Percentiles rank a stretch among this genome's conserved stretches.
phyloP scores from a whole-genome alignment of 164 flowering plant species.

The Piper betle region DNA sequence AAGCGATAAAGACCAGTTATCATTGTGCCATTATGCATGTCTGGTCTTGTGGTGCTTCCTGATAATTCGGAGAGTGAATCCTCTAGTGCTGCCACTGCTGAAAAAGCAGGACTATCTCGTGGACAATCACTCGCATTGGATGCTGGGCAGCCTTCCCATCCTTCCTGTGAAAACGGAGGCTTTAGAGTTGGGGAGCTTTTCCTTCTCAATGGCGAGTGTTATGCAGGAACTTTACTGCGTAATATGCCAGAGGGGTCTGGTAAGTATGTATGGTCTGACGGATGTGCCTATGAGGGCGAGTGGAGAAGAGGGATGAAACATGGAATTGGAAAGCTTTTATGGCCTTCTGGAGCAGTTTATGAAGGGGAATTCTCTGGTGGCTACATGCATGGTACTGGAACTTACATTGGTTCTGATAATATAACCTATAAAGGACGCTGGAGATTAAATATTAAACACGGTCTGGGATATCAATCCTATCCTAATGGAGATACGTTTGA shows the following conservation, averaged over 20 bases:
- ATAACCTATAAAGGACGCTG: conserved; percentile 72
- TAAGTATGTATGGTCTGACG: conserved; percentile 75
- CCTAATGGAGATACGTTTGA: conserved; percentile 84
- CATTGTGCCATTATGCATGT: conserved; percentile 74
- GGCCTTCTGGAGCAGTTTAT: conserved; percentile 75
- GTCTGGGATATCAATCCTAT: conserved; percentile 66
- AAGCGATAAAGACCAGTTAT: conserved; percentile 16
- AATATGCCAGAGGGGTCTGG: conserved; percentile 79
- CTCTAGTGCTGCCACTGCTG: conserved; percentile 17
- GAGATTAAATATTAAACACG: conserved; percentile 83
- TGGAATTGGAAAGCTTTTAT: conserved; percentile 62
- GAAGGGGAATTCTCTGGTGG: conserved; percentile 95
- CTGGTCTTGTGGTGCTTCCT: conserved; percentile 60
- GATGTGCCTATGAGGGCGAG: conserved; percentile 75
- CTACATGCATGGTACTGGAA: conserved; percentile 80
- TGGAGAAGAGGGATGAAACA: conserved; percentile 90
- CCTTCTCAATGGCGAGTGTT: conserved; percentile 66
- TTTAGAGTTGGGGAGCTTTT: conserved; percentile 58
- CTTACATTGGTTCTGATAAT: conserved; percentile 36
- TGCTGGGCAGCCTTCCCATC: conserved; percentile 37
- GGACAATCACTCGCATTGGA: conserved; percentile 17
- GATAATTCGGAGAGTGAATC: conserved; percentile 29
- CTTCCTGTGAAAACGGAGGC: conserved; percentile 30
- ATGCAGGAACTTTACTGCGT: conserved; percentile 69
- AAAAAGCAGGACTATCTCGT: conserved; percentile 46